Conservation (phyloP, 169 alveolate genomes). For the Fabrea salina region DNA sequence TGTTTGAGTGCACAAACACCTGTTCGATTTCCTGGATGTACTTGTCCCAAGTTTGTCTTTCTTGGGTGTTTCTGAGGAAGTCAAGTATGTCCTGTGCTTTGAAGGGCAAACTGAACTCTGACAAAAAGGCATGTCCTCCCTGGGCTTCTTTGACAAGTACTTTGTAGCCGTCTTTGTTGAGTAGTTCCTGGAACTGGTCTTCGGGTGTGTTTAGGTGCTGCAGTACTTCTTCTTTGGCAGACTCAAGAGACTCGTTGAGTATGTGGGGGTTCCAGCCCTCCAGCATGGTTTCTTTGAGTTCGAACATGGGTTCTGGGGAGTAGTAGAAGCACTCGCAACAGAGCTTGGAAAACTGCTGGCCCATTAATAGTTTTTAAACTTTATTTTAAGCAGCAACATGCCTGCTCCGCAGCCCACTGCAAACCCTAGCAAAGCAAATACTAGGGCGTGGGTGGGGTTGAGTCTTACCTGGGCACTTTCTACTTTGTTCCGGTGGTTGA, state of each 20-base stretch:
- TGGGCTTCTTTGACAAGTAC: not conserved
- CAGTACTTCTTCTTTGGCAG: not conserved
- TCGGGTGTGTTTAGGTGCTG: not conserved
- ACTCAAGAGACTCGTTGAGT: not conserved
- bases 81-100: not conserved
- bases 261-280: not conserved
- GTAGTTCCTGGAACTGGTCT: not conserved
- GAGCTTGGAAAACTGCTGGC: too few relatives aligned
- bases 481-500: not conserved
- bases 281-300: too few relatives aligned
- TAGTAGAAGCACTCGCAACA: too few relatives aligned
- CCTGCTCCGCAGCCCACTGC: not conserved
- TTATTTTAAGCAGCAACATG: not conserved
- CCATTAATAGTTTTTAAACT: not conserved
- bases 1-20: not conserved
- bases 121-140: not conserved
- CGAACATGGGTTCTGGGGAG: too few relatives aligned
- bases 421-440: not conserved
- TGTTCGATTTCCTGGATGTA: not conserved
- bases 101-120: not conserved
- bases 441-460: not conserved
- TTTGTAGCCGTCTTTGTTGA: not conserved
- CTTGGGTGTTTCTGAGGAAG: not conserved
- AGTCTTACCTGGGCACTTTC: not conserved
- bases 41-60: not conserved